These are phyloP conservation scores for Trametes sanguinea DNA, from an alignment of 768 basidiomycete genomes.

Conservation along the genomic window DNA sequence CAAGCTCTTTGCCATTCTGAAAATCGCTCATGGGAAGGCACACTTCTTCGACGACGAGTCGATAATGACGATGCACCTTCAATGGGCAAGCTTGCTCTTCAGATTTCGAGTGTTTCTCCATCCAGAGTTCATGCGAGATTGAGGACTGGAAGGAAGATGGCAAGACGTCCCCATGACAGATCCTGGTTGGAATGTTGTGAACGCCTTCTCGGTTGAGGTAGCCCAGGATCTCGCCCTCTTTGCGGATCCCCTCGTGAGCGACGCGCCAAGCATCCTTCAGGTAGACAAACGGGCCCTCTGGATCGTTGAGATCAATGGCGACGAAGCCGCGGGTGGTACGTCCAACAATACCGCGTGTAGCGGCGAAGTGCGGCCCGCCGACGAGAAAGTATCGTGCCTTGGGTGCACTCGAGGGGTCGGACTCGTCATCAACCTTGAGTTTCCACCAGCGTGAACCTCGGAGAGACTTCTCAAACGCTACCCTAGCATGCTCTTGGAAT, in stretches of 20 bases:
- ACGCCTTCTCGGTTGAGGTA: background rate
- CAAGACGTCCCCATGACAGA: slow-evolving; percentile 8
- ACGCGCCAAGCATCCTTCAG: slow-evolving; percentile 7
- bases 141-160: background rate
- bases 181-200: background rate
- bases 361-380: background rate
- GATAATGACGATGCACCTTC: slow-evolving; percentile 19
- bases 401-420: background rate
- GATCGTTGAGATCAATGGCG: slow-evolving; percentile 1
- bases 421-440: background rate
- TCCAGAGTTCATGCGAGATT: background rate
- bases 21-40: slow-evolving; percentile 9
- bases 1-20: background rate
- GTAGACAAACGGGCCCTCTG: background rate
- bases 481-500: background rate
- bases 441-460: background rate
- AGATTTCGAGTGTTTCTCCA: background rate
- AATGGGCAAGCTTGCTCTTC: background rate
- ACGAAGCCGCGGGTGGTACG: slow-evolving; percentile 8
- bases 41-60: slow-evolving; percentile 21
- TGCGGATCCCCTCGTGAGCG: background rate
- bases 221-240: background rate
- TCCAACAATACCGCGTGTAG: background rate
- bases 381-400: slow-evolving; percentile 1
- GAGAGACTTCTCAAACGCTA: background rate